These are phyloP conservation scores for Martiniozyma abietophila DNA, from an alignment of 805 yeast species.

Conservation along the genomic window DNA sequence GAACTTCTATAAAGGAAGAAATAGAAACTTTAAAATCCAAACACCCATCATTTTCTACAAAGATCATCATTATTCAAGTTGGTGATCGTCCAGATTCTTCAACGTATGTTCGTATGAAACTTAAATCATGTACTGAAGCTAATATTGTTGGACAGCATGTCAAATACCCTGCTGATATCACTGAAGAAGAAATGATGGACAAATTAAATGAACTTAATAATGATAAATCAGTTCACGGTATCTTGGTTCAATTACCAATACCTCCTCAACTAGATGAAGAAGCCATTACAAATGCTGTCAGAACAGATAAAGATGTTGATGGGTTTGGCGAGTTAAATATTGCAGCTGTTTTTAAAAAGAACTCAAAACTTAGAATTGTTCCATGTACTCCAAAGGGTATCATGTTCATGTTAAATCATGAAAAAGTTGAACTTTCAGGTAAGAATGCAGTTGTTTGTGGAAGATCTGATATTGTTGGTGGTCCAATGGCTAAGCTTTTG, in stretches of 20 bases:
- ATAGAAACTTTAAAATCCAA: constrained; percentile 34
- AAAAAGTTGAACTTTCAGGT: constrained; percentile 63
- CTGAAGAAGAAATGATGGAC: constrained; percentile 52
- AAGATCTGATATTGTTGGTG: constrained; percentile 92
- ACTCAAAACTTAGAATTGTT: constrained; percentile 71
- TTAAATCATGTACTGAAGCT: constrained; percentile 82
- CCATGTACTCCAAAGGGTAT: constrained; percentile 97
- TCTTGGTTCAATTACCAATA: constrained; percentile 83
- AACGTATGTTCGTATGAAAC: constrained; percentile 85
- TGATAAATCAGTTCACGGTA: constrained; percentile 74
- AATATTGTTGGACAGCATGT: constrained; percentile 60
- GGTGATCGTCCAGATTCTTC: constrained; percentile 86
- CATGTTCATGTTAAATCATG: constrained; percentile 65
- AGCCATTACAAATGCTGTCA: constrained; percentile 70
- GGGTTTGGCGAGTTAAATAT: constrained; percentile 86
- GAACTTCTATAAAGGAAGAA: constrained; percentile 42
- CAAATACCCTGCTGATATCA: constrained; percentile 52
- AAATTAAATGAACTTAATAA: constrained; percentile 57
- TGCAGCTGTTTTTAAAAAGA: constrained; percentile 83
- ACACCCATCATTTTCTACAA: constrained; percentile 55
- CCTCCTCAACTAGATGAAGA: constrained; percentile 77
- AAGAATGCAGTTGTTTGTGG: constrained; percentile 87
- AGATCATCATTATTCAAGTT: constrained; percentile 77
- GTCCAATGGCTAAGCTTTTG: constrained; percentile 81
- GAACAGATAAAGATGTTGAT: constrained; percentile 82